These are phyloP conservation scores for Hibiscus mutabilis DNA, from an alignment of 345 rosid genomes.

Conservation along the genomic window DNA sequence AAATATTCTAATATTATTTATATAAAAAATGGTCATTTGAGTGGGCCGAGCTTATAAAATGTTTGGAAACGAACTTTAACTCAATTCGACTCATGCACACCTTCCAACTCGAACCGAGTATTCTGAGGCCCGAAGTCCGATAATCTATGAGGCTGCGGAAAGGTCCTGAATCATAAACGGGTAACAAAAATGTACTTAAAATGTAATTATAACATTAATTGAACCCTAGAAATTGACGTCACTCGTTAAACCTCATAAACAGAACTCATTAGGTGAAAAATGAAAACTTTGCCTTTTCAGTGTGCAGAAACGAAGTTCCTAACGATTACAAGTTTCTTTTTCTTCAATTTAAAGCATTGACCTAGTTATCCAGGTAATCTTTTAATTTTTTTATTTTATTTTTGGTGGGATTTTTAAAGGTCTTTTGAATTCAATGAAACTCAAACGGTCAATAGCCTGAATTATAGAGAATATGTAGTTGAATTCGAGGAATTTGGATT, in stretches of 20 bases:
- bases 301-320: neutral
- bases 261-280: neutral
- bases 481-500: neutral
- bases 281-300: neutral
- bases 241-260: neutral
- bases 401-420: neutral
- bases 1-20: too few species aligned
- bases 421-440: neutral
- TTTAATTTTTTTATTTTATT: neutral
- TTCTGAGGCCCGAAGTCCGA: too few species aligned
- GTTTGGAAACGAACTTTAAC: too few species aligned
- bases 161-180: neutral
- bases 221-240: slow-evolving; percentile 10
- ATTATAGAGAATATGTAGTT: neutral
- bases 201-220: neutral
- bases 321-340: neutral
- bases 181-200: neutral
- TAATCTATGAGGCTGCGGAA: neutral
- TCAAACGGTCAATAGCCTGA: neutral
- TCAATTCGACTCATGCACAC: too few species aligned
- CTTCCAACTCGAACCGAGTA: neutral
- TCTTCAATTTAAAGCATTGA: neutral
- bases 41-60: too few species aligned
- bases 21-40: too few species aligned
- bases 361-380: neutral